Evolutionary conservation across 1,139 yeast genomes (phyloP), one percentile per base, ranked within the genome.

Genomic region (Blastobotrys apis): DNA sequence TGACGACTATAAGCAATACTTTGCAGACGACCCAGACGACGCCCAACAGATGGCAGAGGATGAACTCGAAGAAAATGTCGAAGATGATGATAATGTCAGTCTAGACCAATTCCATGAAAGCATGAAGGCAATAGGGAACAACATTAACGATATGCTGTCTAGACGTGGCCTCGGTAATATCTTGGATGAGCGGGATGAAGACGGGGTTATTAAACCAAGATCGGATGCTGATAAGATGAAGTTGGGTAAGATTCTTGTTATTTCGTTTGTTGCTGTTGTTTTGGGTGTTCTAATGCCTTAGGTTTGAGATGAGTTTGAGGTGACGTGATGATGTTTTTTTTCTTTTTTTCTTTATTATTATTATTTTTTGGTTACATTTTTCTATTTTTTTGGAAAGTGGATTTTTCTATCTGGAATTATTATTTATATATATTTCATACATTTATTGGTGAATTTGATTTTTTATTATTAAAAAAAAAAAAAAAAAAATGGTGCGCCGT

Each of bases 401-500:
- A n/a, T n/a, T n/a, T n/a, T n/a, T n/a, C n/a, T n/a, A n/a, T n/a
- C n/a, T n/a, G n/a, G n/a, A n/a, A n/a, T n/a, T n/a, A n/a, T n/a
- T n/a, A n/a, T 27, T 6, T 27, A 27, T 27, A 27, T 27, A 5
- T 5, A 27, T 27, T 12, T 27, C 13, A 6, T 27, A 12, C n/a
- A 27, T 27, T 4, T 27, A 13, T 5, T 23, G 27, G 12, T 8
- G 27, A 12, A n/a, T n/a, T n/a, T n/a, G 27, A 23, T 23, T 23
- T 23, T 23, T 23, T 23, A 23, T 23, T 23, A 23, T 33, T n/a
- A 33, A 9, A 19, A 15, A 4, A 17, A 20, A 8, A 25, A 36
- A 6, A 16, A 13, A n/a, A 25, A 36, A 13, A 21, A 37, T 37
- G 40, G 40, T 37, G 26, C n/a, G n/a, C n/a, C n/a, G n/a, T n/a